Evolutionary conservation across 1,284 basidiomycete species (phyloP).

Genomic region (Mycosarcoma maydis): DNA sequence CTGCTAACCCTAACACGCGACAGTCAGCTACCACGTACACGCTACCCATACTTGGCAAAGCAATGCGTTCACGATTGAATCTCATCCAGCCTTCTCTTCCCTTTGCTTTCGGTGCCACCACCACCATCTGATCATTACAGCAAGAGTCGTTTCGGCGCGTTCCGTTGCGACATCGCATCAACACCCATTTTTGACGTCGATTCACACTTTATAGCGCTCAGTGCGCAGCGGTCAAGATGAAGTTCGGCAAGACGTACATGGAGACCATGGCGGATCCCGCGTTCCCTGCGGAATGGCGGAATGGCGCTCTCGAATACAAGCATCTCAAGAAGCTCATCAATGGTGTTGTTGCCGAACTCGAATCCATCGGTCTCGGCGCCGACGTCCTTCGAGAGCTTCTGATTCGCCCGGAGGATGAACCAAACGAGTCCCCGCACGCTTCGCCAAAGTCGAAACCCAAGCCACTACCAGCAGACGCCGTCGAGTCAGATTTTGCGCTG

Average conservation of each 20-base stretch:
- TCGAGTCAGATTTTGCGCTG: conserved; percentile 25
- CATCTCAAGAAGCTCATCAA: conserved; percentile 94
- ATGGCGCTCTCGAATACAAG: conserved; percentile 85
- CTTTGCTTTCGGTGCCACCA: not conserved
- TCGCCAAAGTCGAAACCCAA: conserved; percentile 12
- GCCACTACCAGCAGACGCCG: conserved; percentile 9
- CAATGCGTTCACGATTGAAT: too few relatives aligned
- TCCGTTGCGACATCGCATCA: not conserved
- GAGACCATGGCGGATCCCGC: conserved; percentile 73
- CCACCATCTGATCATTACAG: not conserved
- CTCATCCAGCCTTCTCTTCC: too few relatives aligned
- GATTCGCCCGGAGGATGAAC: conserved; percentile 36
- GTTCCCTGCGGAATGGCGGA: conserved; percentile 79
- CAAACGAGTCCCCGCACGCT: not conserved
- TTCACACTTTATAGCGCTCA: conserved; percentile 4
- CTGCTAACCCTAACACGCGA: too few relatives aligned
- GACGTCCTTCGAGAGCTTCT: conserved; percentile 72
- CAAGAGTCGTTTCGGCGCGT: not conserved
- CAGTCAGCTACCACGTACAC: too few relatives aligned
- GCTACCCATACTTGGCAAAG: too few relatives aligned
- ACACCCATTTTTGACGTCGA: not conserved
- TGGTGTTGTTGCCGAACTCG: conserved; percentile 82
- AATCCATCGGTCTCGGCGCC: conserved; percentile 78
- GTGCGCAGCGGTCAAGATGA: conserved; percentile 71
- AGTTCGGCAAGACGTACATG: conserved; percentile 81